Evolutionary conservation across 176 grass and related monocot species (phyloP).

Genomic region (Carex cristatella): DNA sequence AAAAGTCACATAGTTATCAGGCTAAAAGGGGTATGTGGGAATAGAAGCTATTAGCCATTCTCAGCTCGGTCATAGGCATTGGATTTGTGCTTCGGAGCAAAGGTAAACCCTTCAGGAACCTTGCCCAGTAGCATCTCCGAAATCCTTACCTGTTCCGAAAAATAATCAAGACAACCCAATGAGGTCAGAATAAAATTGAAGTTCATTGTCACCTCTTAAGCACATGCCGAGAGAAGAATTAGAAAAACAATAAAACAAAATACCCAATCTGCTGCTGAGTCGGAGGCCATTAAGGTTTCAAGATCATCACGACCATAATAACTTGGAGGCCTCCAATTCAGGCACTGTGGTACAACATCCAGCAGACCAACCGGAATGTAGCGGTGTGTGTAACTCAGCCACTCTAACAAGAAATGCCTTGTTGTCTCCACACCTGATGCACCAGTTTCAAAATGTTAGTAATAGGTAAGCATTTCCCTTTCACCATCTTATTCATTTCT

Average conservation of each 20-base stretch:
- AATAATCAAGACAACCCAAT: background rate
- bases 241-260: background rate
- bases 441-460: background rate
- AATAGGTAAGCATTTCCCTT: background rate
- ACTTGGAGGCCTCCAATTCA: constrained; percentile 88
- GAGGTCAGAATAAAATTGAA: background rate
- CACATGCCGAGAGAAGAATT: background rate
- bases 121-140: constrained; percentile 92
- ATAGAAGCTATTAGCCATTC: constrained; percentile 49
- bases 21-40: background rate
- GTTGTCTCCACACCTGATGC: constrained; percentile 81
- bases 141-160: constrained; percentile 55
- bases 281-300: constrained; percentile 85
- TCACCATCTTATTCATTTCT: background rate
- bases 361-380: constrained; percentile 78
- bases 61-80: constrained; percentile 89
- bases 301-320: constrained; percentile 81
- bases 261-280: constrained; percentile 98
- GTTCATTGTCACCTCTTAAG: background rate
- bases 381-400: constrained; percentile 75
- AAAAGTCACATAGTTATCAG: background rate
- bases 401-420: constrained; percentile 85
- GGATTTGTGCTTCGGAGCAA: constrained; percentile 85
- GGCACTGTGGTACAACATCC: constrained; percentile 65
- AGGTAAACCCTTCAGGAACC: constrained; percentile 78